phyloP scores from a whole-genome alignment of 768 basidiomycete genomes.

The Lactarius deliciosus region DNA sequence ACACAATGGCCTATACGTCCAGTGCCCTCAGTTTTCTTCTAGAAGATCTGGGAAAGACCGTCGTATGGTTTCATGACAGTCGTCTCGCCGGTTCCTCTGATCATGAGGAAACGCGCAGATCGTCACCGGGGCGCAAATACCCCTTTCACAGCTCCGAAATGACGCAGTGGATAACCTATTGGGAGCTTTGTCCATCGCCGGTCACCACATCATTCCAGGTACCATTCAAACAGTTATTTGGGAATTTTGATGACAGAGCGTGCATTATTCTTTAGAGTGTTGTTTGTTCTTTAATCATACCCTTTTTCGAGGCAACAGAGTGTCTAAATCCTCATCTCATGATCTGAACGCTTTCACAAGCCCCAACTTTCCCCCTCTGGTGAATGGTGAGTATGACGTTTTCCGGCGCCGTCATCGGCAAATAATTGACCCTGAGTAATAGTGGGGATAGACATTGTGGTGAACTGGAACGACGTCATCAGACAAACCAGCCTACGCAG shows the following conservation, averaged over 20 bases:
- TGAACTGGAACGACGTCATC: constrained; percentile 87
- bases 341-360: constrained; percentile 83
- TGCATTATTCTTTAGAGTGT: constrained; percentile 52
- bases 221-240: constrained; percentile 18
- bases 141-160: constrained; percentile 86
- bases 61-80: constrained; percentile 46
- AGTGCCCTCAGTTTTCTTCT: constrained; percentile 89
- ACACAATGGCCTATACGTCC: constrained; percentile 88
- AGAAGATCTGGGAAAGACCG: constrained; percentile 90
- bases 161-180: constrained; percentile 93
- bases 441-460: constrained; percentile 89
- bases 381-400: constrained; percentile 56
- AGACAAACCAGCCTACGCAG: constrained; percentile 75
- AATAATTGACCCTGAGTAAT: constrained; percentile 1
- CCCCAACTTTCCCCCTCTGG: constrained; percentile 79
- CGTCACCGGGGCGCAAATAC: constrained; percentile 91
- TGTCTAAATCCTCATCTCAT: constrained; percentile 78
- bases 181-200: constrained; percentile 85
- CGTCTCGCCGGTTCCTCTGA: background rate
- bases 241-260: constrained; percentile 6
- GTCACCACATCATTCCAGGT: constrained; percentile 92
- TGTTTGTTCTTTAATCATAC: constrained; percentile 89
- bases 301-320: constrained; percentile 82
- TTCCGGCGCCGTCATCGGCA: background rate
- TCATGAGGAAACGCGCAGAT: constrained; percentile 49